A percentile compares a stretch with the other conserved stretches of the same genome.
phyloP scores from a whole-genome alignment of 768 basidiomycete genomes.

The Russula emetica region DNA sequence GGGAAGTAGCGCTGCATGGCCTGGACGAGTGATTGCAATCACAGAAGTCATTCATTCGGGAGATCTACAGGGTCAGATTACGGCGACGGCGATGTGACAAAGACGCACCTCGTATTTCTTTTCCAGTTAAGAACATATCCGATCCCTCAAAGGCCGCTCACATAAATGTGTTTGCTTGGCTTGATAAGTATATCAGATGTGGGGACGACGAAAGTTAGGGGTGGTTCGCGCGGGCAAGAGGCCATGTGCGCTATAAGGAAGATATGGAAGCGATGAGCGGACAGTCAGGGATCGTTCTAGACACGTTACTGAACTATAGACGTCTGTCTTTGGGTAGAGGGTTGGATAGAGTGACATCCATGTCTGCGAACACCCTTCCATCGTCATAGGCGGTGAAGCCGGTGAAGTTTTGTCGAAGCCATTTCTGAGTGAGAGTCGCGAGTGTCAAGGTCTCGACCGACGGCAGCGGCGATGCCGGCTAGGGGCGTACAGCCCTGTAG shows the following conservation, averaged over 20 bases:
- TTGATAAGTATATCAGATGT: slow-evolving; percentile 87
- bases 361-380: slow-evolving; percentile 55
- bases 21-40: slow-evolving; percentile 61
- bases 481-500: too few relatives aligned
- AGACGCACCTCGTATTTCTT: slow-evolving; percentile 77
- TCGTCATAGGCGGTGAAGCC: slow-evolving; percentile 56
- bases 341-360: slow-evolving; percentile 51
- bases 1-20: slow-evolving; percentile 83
- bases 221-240: slow-evolving; percentile 79
- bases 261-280: slow-evolving; percentile 37
- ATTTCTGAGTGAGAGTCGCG: slow-evolving; percentile 42
- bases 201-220: slow-evolving; percentile 88
- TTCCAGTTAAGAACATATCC: slow-evolving; percentile 71
- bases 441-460: not conserved
- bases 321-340: slow-evolving; percentile 73
- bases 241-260: slow-evolving; percentile 89
- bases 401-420: slow-evolving; percentile 62
- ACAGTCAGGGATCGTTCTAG: slow-evolving; percentile 17
- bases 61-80: slow-evolving; percentile 24
- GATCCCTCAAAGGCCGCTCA: slow-evolving; percentile 67
- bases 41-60: slow-evolving; percentile 34
- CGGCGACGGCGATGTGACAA: slow-evolving; percentile 24
- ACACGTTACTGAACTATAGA: slow-evolving; percentile 57
- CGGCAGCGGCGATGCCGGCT: slow-evolving; percentile 15
- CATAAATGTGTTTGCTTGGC: slow-evolving; percentile 68